These are phyloP conservation scores for Chlamydomonas incerta DNA, from an alignment of 139 green algal genomes.

Conservation along the genomic window DNA sequence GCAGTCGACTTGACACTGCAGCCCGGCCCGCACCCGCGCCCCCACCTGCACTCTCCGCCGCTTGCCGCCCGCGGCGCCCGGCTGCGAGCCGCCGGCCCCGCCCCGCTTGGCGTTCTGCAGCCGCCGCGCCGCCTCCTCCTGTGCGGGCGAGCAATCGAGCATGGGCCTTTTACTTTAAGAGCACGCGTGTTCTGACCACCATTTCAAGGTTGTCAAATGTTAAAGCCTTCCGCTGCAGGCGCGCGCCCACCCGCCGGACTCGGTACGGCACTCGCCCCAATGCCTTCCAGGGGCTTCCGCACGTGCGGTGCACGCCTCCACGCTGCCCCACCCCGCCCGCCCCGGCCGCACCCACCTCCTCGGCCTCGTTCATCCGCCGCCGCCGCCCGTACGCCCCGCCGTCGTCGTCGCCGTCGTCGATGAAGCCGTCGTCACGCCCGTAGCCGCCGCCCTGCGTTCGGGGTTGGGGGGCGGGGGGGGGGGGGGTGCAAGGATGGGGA, in stretches of 20 bases:
- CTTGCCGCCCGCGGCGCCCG: not conserved
- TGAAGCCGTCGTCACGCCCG: conserved; percentile 27
- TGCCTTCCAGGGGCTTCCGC: no score
- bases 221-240: no score
- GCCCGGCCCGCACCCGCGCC: not conserved
- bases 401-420: conserved; percentile 24
- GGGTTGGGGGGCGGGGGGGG: no score
- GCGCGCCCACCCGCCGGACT: no score
- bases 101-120: conserved; percentile 40
- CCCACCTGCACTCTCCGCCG: conserved; percentile 11
- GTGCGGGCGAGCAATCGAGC: no score
- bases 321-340: not conserved
- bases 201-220: no score
- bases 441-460: not conserved
- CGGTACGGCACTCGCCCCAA: no score
- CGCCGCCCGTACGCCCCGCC: conserved; percentile 7
- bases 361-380: conserved; percentile 7
- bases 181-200: no score
- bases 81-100: not conserved
- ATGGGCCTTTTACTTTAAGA: no score
- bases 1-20: no score
- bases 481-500: no score
- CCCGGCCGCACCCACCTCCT: not conserved
- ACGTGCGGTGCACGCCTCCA: no score
- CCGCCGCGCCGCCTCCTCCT: conserved; percentile 38